phyloP scores from a whole-genome alignment of 257 asterid species.

The Anisodus tanguticus region DNA sequence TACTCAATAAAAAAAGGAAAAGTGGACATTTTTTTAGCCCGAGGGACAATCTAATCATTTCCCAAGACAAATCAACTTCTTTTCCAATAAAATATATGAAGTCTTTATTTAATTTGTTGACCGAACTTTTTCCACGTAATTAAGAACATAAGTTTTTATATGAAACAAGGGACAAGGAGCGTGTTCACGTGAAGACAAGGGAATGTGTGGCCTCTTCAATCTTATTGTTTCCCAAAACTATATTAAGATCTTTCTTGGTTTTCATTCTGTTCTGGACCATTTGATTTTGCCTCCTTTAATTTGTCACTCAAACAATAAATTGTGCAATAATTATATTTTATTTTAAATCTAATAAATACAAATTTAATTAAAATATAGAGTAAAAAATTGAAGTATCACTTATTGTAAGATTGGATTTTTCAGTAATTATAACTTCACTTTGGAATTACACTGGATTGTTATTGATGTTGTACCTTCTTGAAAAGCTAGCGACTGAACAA shows the following conservation, averaged over 20 bases:
- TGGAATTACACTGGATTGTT: too few relatives aligned
- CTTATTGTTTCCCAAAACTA: neutral
- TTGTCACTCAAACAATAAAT: neutral
- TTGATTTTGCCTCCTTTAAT: neutral
- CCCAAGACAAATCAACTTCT: constrained; percentile 12
- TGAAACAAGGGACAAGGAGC: too few relatives aligned
- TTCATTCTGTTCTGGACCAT: neutral
- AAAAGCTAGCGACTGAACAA: too few relatives aligned
- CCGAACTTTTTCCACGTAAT: neutral
- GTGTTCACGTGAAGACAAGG: constrained; percentile 32
- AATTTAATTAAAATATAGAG: too few relatives aligned
- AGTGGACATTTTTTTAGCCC: too few relatives aligned
- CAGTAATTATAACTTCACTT: too few relatives aligned
- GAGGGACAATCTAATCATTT: neutral
- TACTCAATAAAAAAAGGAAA: too few relatives aligned
- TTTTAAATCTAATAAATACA: too few relatives aligned
- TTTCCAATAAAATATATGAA: constrained; percentile 4
- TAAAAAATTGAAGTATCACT: too few relatives aligned
- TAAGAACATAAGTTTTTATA: neutral
- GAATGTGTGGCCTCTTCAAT: constrained; percentile 40
- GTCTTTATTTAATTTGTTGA: constrained; percentile 14
- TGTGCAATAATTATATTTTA: too few relatives aligned
- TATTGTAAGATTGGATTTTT: too few relatives aligned
- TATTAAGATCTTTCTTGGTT: constrained; percentile 17
- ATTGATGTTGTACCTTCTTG: too few relatives aligned